Evolutionary conservation across 306 rosid genomes (phyloP).

Genomic region (Cucumis melo): DNA sequence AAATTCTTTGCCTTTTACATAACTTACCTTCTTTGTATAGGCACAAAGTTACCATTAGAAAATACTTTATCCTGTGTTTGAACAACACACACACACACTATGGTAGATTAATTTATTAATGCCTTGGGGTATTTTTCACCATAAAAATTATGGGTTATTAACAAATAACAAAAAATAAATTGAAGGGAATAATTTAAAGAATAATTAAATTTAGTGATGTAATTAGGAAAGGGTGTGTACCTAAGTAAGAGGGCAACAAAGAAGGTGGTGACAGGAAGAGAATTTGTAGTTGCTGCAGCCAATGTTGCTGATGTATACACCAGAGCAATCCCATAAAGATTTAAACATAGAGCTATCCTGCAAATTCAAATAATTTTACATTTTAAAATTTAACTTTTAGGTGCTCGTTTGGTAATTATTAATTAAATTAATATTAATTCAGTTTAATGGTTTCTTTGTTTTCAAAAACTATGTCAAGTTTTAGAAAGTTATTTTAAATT

Average conservation of each 20-base stretch:
- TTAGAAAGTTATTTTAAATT: too few species aligned
- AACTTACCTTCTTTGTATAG: not conserved
- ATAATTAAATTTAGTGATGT: not conserved
- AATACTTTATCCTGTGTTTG: not conserved
- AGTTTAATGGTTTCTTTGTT: too few species aligned
- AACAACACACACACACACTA: too few species aligned
- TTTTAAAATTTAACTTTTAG: too few species aligned
- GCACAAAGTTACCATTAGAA: not conserved
- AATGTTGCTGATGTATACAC: slow-evolving; percentile 62
- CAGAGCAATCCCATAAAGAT: slow-evolving; percentile 51
- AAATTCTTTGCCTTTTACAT: not conserved
- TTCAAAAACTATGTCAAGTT: too few species aligned
- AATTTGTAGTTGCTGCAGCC: slow-evolving; percentile 66
- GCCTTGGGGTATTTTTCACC: too few species aligned
- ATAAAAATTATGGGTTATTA: too few species aligned
- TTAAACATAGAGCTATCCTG: slow-evolving; percentile 53
- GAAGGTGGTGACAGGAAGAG: slow-evolving; percentile 74
- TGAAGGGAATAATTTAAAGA: not conserved
- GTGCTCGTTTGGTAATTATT: too few species aligned
- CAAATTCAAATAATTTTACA: not conserved
- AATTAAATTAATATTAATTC: too few species aligned
- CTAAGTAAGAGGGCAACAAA: slow-evolving; percentile 56
- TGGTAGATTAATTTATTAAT: too few species aligned
- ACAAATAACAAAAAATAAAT: not conserved
- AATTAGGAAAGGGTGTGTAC: slow-evolving; percentile 7